These are phyloP conservation scores for Apiospora koreana DNA, from an alignment of 2,329 filamentous ascomycete species.

Conservation along the genomic window DNA sequence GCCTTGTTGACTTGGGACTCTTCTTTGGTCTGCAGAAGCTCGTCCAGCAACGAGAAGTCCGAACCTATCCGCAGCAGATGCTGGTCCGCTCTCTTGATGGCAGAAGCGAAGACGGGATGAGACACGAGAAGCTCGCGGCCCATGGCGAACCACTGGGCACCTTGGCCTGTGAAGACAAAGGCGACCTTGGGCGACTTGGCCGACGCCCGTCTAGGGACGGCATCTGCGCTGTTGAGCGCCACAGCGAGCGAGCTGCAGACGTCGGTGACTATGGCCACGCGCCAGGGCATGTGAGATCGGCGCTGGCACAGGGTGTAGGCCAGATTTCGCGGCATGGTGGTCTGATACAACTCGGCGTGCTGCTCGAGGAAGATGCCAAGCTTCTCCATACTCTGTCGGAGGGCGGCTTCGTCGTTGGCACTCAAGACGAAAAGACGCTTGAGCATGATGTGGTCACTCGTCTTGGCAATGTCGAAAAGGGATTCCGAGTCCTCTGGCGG, in stretches of 20 bases:
- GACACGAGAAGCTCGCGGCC: conserved; percentile 30
- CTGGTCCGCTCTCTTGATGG: conserved; percentile 21
- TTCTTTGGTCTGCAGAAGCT: conserved; percentile 21
- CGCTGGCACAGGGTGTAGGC: conserved; percentile 32
- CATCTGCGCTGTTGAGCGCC: conserved; percentile 25
- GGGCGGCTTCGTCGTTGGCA: conserved; percentile 22
- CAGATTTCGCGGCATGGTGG: conserved; percentile 28
- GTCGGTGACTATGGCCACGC: conserved; percentile 21
- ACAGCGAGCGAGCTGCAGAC: conserved; percentile 24
- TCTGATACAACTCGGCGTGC: conserved; percentile 23
- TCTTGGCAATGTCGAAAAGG: conserved; percentile 4
- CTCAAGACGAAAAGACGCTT: conserved; percentile 20
- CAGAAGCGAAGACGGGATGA: conserved; percentile 19
- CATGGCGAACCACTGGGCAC: conserved; percentile 38
- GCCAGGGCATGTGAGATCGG: conserved; percentile 28
- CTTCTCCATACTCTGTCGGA: conserved; percentile 23
- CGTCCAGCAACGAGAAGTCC: conserved; percentile 26
- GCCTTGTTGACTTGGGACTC: conserved; percentile 25
- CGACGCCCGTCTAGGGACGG: conserved; percentile 23
- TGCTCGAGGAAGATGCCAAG: conserved; percentile 28
- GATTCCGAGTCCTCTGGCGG: conserved; percentile 14
- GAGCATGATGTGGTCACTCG: neutral
- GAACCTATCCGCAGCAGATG: conserved; percentile 20
- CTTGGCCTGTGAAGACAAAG: conserved; percentile 37
- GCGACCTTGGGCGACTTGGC: conserved; percentile 26